A percentile compares a stretch with the other conserved stretches of the same genome.
phyloP scores from a whole-genome alignment of 352 stramenopile species.

The Plasmopara viticola region DNA sequence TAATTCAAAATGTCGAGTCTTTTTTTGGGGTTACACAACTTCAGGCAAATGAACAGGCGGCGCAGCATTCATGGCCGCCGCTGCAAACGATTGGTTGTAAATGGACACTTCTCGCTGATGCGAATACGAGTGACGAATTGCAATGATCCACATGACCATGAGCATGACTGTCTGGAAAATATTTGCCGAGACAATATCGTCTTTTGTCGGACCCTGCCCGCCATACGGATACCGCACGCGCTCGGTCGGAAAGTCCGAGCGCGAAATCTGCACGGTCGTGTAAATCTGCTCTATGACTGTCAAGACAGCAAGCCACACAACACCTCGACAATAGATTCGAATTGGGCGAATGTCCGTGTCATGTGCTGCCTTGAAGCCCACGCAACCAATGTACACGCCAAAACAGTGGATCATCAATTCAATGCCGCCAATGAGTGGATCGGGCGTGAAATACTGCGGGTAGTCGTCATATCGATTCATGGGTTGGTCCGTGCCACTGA shows the following conservation, averaged over 20 bases:
- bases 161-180: conserved; percentile 83
- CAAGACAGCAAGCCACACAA: conserved; percentile 73
- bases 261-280: conserved; percentile 72
- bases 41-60: conserved; percentile 62
- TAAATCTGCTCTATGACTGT: conserved; percentile 78
- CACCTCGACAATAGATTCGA: conserved; percentile 72
- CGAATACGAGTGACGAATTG: conserved; percentile 70
- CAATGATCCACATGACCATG: conserved; percentile 76
- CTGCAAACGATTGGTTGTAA: conserved; percentile 80
- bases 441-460: conserved; percentile 73
- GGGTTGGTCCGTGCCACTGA: conserved; percentile 26
- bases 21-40: conserved; percentile 30
- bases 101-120: conserved; percentile 67
- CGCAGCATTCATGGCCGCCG: conserved; percentile 76
- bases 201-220: conserved; percentile 64
- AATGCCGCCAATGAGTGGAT: conserved; percentile 55
- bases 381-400: conserved; percentile 79
- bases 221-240: conserved; percentile 67
- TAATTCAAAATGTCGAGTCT: neutral
- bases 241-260: conserved; percentile 69
- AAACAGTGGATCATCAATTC: conserved; percentile 77
- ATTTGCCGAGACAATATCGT: conserved; percentile 82
- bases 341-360: conserved; percentile 83
- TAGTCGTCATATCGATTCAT: conserved; percentile 70
- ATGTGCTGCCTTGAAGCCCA: conserved; percentile 82